Conservation (phyloP, 331 rosid species). For the Malus hybrid region DNA sequence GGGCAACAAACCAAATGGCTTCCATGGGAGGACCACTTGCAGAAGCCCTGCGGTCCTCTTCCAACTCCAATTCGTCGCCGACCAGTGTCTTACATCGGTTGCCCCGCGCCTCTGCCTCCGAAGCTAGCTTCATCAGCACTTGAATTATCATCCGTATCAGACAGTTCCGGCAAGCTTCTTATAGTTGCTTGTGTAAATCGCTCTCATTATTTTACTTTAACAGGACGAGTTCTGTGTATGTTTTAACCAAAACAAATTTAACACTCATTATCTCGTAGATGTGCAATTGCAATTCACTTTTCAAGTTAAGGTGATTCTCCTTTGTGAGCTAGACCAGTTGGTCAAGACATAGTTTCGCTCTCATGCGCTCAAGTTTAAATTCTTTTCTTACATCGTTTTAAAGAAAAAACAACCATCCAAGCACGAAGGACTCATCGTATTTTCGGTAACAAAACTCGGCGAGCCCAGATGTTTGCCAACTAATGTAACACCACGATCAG, state of each 20-base stretch:
- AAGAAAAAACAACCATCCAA: neutral
- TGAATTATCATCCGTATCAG: neutral
- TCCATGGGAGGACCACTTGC: constrained; percentile 99
- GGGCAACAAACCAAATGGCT: constrained; percentile 64
- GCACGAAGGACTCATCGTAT: neutral
- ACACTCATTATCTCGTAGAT: neutral
- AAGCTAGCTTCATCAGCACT: constrained; percentile 47
- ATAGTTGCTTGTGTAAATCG: neutral
- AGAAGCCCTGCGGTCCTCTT: constrained; percentile 77
- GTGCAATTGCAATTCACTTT: neutral
- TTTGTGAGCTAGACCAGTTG: too few relatives aligned
- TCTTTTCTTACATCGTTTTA: neutral
- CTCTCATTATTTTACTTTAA: neutral
- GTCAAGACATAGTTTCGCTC: too few relatives aligned
- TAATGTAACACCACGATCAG: neutral
- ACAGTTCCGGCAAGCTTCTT: neutral
- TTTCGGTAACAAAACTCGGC: neutral
- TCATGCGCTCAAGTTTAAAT: neutral
- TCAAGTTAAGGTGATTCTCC: neutral
- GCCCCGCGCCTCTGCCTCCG: constrained; percentile 48
- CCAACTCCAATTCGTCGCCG: constrained; percentile 66
- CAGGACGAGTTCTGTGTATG: neutral
- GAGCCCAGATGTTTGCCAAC: too few relatives aligned
- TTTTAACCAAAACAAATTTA: neutral
- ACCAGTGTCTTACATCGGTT: constrained; percentile 79